Base-by-base conservation (phyloP, 2,329 filamentous ascomycete species). In the Coleophoma crateriformis region DNA sequence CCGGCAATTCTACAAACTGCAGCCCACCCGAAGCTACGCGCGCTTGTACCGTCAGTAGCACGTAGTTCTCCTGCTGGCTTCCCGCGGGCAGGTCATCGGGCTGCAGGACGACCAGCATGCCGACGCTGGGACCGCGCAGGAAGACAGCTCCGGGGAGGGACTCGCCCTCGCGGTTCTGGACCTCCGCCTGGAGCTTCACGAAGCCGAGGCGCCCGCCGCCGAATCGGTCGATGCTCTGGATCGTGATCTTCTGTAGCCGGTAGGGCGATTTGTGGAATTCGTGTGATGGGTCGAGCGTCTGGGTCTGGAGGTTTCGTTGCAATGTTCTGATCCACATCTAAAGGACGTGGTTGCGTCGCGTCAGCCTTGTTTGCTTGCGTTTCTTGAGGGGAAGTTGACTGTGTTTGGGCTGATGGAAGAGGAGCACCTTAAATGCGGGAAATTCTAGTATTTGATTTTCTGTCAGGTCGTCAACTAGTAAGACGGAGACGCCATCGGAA, bases 111-210 rank as follows among this genome's bases (percentile, higher is more conserved):
- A 65, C 71, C 8, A 84, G 71, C 74, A 84, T 79, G 20, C 73
- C 80, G 40, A 84, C 80, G 58, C 74, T 77, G n/a, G 78, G 74
- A 0, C 81, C 81, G 35, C 81, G 74, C 2, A 85, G 69, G 51
- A 85, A 78, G 0, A 80, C 69, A 2, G 68, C 68, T 4, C 77
- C 79, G 0, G 81, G 78, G 0, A 85, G 69, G 1, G 57, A 62
- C 54, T 80, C 75, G 48, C 72, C 73, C 0, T 66, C 65, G 1
- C 54, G 50, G 56, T 80, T 83, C 51, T 66, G 64, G 1, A 84
- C 68, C 2, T 64, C 57, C 7, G 79, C 73, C 3, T 64, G 66
- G 35, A 83, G 62, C 54, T 83, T 84, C 19, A 84, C 59, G 61
- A 84, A 84, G 41, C 79, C 79, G 13, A 84, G 68, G 10, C 54